These are phyloP conservation scores for Biscogniauxia mediterranea DNA, from an alignment of 2,329 filamentous ascomycete genomes.

Conservation along the genomic window DNA sequence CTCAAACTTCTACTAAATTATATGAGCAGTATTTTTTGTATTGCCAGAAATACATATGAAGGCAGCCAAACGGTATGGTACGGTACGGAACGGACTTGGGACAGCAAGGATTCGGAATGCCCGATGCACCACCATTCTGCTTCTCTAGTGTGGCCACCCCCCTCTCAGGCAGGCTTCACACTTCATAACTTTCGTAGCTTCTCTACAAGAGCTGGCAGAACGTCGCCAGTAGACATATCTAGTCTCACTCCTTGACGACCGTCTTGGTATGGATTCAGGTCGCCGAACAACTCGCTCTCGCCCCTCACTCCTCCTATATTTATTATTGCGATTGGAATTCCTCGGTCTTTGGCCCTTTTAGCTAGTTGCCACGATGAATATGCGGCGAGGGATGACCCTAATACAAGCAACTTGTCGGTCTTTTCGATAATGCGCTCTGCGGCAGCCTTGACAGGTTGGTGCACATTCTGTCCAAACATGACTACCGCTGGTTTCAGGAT, in stretches of 20 bases:
- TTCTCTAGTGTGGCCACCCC: slow-evolving; percentile 18
- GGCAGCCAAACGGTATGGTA: slow-evolving; percentile 14
- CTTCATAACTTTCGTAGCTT: slow-evolving; percentile 40
- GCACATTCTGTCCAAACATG: slow-evolving; percentile 94
- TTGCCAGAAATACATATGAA: slow-evolving; percentile 13
- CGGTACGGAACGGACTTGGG: slow-evolving; percentile 33
- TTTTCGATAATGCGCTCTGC: slow-evolving; percentile 80
- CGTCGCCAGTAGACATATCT: slow-evolving; percentile 55
- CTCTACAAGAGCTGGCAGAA: slow-evolving; percentile 57
- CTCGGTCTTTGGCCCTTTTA: slow-evolving; percentile 75
- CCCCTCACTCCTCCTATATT: slow-evolving; percentile 84
- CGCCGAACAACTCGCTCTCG: slow-evolving; percentile 68
- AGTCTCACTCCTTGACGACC: slow-evolving; percentile 55
- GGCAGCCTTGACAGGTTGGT: slow-evolving; percentile 63
- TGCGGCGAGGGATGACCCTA: slow-evolving; percentile 89
- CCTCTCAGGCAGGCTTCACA: slow-evolving; percentile 12
- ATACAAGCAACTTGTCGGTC: slow-evolving; percentile 70
- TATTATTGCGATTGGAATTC: slow-evolving; percentile 82
- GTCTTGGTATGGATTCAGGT: slow-evolving; percentile 49
- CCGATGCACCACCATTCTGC: slow-evolving; percentile 31
- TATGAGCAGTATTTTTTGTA: slow-evolving; percentile 15
- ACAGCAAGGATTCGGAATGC: slow-evolving; percentile 60
- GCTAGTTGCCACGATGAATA: slow-evolving; percentile 93
- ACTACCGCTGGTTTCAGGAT: slow-evolving; percentile 90
- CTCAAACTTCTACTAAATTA: slow-evolving; percentile 50